phyloP scores from a whole-genome alignment of 164 flowering plant species.

The Tetrastigma voinierianum region DNA sequence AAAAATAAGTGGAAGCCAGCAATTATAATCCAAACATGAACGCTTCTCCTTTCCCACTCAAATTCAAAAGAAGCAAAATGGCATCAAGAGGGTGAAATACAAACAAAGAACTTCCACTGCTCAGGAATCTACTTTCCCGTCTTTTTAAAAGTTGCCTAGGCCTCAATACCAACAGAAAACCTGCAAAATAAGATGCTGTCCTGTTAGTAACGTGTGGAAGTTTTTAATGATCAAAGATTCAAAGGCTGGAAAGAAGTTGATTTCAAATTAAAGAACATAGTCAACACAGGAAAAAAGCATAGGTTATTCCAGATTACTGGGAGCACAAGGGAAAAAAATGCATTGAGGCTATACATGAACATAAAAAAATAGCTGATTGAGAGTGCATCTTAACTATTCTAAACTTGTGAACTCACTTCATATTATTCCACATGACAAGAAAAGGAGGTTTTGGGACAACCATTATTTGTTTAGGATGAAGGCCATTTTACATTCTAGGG shows the following conservation, averaged over 20 bases:
- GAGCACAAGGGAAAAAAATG: no score
- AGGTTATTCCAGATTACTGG: no score
- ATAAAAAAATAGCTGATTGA: neutral
- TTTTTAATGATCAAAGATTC: neutral
- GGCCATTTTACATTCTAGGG: no score
- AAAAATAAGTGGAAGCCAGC: neutral
- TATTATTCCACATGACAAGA: no score
- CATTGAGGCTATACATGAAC: neutral
- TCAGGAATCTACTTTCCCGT: neutral
- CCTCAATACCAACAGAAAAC: conserved; percentile 1
- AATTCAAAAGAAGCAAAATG: neutral
- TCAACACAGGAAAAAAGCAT: no score
- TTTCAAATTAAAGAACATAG: neutral
- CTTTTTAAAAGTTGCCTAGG: neutral
- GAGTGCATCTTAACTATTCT: no score
- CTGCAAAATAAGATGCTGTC: conserved; percentile 13
- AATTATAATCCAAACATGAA: neutral
- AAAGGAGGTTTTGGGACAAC: no score
- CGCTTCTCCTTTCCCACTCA: neutral
- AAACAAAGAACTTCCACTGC: neutral
- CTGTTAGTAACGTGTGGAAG: neutral
- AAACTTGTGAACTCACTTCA: no score
- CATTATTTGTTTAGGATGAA: no score
- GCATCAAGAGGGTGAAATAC: neutral
- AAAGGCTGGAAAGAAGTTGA: neutral